Evolutionary conservation across 805 yeast species (phyloP).

Genomic region (Ogataea thermomethanolica): DNA sequence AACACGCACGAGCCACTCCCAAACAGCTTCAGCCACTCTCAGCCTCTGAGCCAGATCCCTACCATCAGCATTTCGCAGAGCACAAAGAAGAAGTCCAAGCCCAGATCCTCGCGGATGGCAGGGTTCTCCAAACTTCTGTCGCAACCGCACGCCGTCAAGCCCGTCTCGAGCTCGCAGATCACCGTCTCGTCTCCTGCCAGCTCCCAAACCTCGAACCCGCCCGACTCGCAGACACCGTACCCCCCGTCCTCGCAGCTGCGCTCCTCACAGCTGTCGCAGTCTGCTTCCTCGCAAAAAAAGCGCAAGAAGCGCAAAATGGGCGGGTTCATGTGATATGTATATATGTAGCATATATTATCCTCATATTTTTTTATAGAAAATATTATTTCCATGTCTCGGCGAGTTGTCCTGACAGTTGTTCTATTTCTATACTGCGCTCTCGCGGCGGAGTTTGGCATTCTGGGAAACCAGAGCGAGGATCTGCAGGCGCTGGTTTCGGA

Average conservation of each 20-base stretch:
- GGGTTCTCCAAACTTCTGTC: background rate
- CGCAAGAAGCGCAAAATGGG: conserved; percentile 19
- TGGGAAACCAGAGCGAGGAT: conserved; percentile 9
- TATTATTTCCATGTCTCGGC: conserved; percentile 6
- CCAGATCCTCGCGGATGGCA: background rate
- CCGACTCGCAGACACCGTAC: background rate
- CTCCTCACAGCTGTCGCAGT: conserved; percentile 8
- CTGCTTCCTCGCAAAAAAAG: conserved; percentile 7
- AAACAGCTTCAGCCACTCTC: background rate
- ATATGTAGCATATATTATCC: background rate
- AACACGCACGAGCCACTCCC: conserved; percentile 8
- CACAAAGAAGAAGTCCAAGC: background rate
- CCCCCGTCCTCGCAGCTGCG: background rate
- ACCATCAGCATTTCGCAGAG: conserved; percentile 11
- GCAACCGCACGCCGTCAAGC: background rate
- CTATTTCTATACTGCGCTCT: background rate
- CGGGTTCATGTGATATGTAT: conserved; percentile 15
- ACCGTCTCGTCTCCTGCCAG: background rate
- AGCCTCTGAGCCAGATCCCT: conserved; percentile 10
- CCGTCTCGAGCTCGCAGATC: background rate
- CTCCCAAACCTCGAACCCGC: conserved; percentile 1
- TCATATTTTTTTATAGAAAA: conserved; percentile 1
- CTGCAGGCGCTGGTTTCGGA: conserved; percentile 19
- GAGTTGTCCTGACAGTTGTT: background rate
- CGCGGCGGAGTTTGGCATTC: conserved; percentile 8